phyloP scores from a whole-genome alignment of 257 asterid species.

The Lithospermum erythrorhizon region DNA sequence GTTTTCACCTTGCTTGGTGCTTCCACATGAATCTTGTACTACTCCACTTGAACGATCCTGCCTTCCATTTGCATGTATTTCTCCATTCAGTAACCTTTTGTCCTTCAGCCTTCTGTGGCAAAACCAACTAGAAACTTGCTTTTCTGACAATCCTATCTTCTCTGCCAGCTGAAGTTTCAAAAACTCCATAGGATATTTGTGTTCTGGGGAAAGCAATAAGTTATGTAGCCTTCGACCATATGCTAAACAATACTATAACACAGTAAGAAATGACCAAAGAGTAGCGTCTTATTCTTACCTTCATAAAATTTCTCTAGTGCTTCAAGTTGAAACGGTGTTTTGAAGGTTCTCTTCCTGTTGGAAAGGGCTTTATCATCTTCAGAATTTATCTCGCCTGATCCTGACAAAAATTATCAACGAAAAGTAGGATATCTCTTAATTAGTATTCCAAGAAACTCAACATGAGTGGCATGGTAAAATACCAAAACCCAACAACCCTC shows the following conservation, averaged over 20 bases:
- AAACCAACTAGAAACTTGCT: conserved; percentile 97
- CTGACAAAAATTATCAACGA: conserved; percentile 23
- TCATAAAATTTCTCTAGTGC: conserved; percentile 60
- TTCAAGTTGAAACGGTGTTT: conserved; percentile 55
- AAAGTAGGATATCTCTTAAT: conserved; percentile 10
- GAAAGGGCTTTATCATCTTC: conserved; percentile 50
- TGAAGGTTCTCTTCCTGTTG: conserved; percentile 53
- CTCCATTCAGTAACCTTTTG: conserved; percentile 48
- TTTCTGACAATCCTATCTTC: conserved; percentile 78
- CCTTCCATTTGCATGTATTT: conserved; percentile 26
- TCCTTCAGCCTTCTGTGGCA: conserved; percentile 93
- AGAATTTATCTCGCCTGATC: conserved; percentile 40
- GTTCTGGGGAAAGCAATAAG: conserved; percentile 37
- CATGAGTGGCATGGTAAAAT: background rate
- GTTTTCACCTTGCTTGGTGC: conserved; percentile 71
- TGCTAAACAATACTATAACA: background rate
- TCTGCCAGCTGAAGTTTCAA: conserved; percentile 65
- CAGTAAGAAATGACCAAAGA: conserved; percentile 4
- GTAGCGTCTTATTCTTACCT: conserved; percentile 38
- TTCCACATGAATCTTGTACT: conserved; percentile 86
- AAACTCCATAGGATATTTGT: conserved; percentile 66
- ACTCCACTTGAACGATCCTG: conserved; percentile 69
- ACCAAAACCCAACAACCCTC: background rate
- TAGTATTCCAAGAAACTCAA: background rate
- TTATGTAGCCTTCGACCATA: conserved; percentile 7